Percentiles rank a stretch among this genome's conserved stretches.
These are phyloP conservation scores for Coccomyxa sp. DNA, from an alignment of 139 green algal species.

Conservation along the genomic window DNA sequence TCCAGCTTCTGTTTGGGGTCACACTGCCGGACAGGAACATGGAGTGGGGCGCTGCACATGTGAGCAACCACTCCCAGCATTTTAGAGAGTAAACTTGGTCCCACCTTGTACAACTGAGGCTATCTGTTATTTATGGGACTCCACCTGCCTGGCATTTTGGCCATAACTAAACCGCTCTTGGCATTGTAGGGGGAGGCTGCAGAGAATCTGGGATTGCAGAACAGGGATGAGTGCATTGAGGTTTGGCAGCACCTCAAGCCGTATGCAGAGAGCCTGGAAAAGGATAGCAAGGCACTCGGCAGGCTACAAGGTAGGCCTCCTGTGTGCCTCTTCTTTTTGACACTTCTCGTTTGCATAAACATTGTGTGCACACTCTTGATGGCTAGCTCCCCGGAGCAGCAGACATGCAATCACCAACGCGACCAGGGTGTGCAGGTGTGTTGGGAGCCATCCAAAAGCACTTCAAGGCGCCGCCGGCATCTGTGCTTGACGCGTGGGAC, in stretches of 20 bases:
- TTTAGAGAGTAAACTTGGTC: too few relatives aligned
- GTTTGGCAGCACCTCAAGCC: neutral
- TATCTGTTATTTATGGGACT: too few relatives aligned
- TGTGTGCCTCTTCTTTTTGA: neutral
- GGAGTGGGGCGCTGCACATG: conserved; percentile 11
- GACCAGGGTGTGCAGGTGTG: neutral
- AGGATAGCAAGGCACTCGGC: neutral
- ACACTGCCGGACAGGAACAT: conserved; percentile 9
- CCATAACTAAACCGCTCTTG: too few relatives aligned
- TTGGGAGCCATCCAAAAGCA: neutral
- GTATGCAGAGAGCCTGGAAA: neutral
- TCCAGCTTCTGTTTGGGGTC: conserved; percentile 14
- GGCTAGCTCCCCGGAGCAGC: too few relatives aligned
- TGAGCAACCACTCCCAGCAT: too few relatives aligned
- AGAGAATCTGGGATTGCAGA: neutral
- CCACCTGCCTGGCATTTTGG: too few relatives aligned
- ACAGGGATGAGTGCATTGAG: neutral
- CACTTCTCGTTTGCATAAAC: too few relatives aligned
- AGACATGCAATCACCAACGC: too few relatives aligned
- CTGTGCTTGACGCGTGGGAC: neutral
- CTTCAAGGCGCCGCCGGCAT: neutral
- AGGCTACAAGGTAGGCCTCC: neutral
- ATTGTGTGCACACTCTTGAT: too few relatives aligned
- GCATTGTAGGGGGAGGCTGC: too few relatives aligned
- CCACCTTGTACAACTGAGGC: too few relatives aligned